Evolutionary conservation across 108 stramenopile genomes (phyloP).

Genomic region (Cylindrotheca closterium): DNA sequence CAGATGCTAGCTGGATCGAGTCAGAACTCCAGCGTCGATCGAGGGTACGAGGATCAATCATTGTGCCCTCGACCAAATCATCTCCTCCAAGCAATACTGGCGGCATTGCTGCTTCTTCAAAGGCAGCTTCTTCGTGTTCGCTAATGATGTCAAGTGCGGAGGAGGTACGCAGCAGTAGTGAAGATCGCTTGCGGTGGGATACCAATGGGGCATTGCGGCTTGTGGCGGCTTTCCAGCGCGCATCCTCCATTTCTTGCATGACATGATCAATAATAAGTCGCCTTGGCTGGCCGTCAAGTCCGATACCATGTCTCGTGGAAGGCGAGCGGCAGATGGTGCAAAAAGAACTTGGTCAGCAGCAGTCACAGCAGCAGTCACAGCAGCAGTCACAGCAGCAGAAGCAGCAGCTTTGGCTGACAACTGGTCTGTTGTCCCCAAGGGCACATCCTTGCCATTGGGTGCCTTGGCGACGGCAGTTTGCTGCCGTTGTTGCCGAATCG

Average conservation of each 20-base stretch:
- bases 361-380: too few species aligned
- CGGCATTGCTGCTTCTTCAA: neutral
- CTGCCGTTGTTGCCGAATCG: neutral
- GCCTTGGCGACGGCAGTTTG: neutral
- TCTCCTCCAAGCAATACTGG: neutral
- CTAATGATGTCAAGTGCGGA: neutral
- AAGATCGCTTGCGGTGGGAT: neutral
- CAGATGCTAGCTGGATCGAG: too few species aligned
- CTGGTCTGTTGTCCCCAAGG: neutral
- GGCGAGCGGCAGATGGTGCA: neutral
- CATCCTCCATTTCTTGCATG: neutral
- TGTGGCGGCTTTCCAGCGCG: neutral
- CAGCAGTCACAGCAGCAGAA: too few species aligned
- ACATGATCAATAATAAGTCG: neutral
- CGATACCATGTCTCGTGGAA: neutral
- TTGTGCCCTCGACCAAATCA: too few species aligned
- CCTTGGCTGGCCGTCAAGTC: neutral
- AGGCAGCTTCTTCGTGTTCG: neutral
- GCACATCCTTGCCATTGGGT: neutral
- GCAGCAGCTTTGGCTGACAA: neutral
- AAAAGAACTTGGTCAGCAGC: too few species aligned
- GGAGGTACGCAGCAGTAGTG: neutral
- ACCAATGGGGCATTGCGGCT: neutral
- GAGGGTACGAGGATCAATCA: too few species aligned
- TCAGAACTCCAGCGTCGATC: neutral